Evolutionary conservation across 2,329 filamentous ascomycete genomes (phyloP), one percentile per base, ranked within the genome.

Genomic region (Neopestalotiopsis clavispora): DNA sequence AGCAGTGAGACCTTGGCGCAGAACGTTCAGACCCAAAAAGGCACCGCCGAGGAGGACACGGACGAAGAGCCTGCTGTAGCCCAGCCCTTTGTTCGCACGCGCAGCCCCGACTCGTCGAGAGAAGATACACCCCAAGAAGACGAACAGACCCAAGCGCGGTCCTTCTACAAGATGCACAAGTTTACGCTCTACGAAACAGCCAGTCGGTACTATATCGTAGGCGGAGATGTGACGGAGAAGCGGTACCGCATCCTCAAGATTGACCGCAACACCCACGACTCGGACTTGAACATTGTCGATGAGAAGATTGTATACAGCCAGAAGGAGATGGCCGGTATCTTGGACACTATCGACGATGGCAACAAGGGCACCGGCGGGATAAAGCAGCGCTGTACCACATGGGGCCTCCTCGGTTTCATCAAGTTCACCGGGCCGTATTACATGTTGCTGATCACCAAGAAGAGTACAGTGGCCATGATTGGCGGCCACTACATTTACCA

Each of bases 181-280:
- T 98, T 97, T 80, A 96, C 93, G n/a, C 84, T 99, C 28, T 98
- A 99, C 80, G 96, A 99, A 83, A 99, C 96, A 3, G 93, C 94
- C 13, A 94, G 91, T 67, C 89, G 94, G 66, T 99, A 96, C 80
- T 99, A 98, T 79, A 92, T 99, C 72, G 94, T 98, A 20, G 96
- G 96, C 14, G 92, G 93, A 65, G 96, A 99, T 78, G 90, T 97
- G 68, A 91, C 94, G 73, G 96, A 98, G 79, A 92, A 89, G 75
- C 90, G 92, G 32, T 98, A 96, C 80, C 91, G 95, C 65, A 94
- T 99, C 68, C 83, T 99, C 77, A 98, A 98, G 80, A 97, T 99
- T 74, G 95, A 98, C 78, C 90, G 96, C 60, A 97, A 94, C 4
- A 91, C 91, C 34, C 93, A 95, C 87, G 76, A 93, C 86, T 72